Conservation (phyloP, 2,329 filamentous ascomycete species). For the Sclerotinia glacialis region DNA sequence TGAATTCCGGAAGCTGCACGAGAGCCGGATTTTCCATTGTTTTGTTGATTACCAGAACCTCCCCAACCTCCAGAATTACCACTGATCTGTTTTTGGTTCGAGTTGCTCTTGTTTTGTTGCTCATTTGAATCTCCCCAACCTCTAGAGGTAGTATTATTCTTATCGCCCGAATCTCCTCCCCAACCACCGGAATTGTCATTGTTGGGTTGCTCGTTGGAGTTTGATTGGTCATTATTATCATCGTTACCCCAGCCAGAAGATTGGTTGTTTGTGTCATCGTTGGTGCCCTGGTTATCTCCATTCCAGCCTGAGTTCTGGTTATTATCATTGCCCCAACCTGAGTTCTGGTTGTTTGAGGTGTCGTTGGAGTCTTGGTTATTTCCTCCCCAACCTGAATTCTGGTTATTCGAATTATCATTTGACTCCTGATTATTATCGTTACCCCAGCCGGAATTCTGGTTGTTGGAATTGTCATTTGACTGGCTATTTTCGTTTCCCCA, state of each 20-base stretch:
- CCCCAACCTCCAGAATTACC: conserved; percentile 25
- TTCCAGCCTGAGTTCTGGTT: conserved; percentile 11
- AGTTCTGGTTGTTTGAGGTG: conserved; percentile 6
- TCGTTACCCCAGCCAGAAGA: conserved; percentile 12
- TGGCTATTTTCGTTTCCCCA: conserved; percentile 2
- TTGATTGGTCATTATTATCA: background rate
- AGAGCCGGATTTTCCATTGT: conserved; percentile 21
- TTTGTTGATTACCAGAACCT: conserved; percentile 3
- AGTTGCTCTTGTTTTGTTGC: conserved; percentile 14
- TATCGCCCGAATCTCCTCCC: conserved; percentile 5
- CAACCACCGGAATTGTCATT: conserved; percentile 24
- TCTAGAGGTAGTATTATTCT: background rate
- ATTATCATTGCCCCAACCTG: background rate
- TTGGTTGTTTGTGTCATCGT: conserved; percentile 2
- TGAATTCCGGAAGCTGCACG: conserved; percentile 21
- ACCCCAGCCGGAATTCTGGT: conserved; percentile 11
- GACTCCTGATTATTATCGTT: conserved; percentile 24
- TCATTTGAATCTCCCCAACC: conserved; percentile 12
- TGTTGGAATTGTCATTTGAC: conserved; percentile 7
- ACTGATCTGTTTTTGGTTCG: background rate
- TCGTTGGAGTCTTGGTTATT: conserved; percentile 18
- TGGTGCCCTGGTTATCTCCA: conserved; percentile 11
- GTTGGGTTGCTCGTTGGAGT: background rate
- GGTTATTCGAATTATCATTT: conserved; percentile 15
- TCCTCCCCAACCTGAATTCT: conserved; percentile 11